Conservation (phyloP, 306 rosid genomes). For the Macrotyloma uniflorum region DNA sequence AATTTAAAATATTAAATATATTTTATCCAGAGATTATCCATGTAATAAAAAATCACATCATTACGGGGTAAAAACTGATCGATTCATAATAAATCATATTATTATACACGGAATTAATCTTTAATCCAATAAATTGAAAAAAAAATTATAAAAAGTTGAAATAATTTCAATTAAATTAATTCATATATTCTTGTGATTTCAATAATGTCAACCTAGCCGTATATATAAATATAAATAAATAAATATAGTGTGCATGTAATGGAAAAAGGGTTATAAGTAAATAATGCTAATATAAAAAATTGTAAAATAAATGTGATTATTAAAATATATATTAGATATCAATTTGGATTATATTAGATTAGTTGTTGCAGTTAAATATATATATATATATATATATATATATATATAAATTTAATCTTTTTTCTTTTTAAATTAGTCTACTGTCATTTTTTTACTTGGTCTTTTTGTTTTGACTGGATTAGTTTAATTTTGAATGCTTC, state of each 20-base stretch:
- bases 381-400: too few relatives aligned
- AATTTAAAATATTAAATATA: too few relatives aligned
- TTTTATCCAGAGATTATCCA: too few relatives aligned
- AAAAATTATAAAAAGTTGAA: too few relatives aligned
- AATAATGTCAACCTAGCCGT: neutral
- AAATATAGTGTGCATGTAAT: neutral
- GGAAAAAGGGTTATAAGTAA: neutral
- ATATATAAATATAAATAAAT: neutral
- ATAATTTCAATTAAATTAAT: too few relatives aligned
- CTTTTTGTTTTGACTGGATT: neutral
- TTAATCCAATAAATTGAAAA: too few relatives aligned
- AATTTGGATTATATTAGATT: neutral
- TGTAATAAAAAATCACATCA: too few relatives aligned
- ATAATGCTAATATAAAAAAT: neutral
- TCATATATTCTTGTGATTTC: neutral
- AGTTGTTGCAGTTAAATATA: neutral
- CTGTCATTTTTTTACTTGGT: neutral
- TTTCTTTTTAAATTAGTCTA: neutral
- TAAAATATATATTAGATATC: neutral
- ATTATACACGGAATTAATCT: too few relatives aligned
- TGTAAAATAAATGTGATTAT: neutral
- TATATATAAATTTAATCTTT: too few relatives aligned
- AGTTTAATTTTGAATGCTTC: neutral
- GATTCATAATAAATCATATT: too few relatives aligned
- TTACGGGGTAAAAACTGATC: too few relatives aligned